These are phyloP conservation scores for Oryza longistaminata DNA, from an alignment of 176 grass and related monocot genomes.

Conservation along the genomic window DNA sequence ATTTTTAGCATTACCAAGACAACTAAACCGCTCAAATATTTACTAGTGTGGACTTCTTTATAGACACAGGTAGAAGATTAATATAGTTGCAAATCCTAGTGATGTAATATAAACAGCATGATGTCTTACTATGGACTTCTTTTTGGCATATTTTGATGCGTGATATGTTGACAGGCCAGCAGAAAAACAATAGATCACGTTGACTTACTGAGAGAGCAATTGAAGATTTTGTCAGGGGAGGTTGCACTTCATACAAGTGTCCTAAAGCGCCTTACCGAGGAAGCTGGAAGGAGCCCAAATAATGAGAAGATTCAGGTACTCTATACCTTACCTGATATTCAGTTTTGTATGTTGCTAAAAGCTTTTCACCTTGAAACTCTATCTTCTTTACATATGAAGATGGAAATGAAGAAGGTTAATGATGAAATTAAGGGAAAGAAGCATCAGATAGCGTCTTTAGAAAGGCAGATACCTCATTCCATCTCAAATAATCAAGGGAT, in stretches of 20 bases:
- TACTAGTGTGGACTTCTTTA: conserved; percentile 9
- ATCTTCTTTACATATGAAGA: conserved; percentile 55
- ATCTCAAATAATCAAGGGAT: conserved; percentile 67
- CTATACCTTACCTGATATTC: conserved; percentile 23
- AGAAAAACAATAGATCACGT: conserved; percentile 91
- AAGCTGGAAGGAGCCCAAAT: conserved; percentile 69
- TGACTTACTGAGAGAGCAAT: conserved; percentile 90
- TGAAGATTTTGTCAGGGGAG: conserved; percentile 96
- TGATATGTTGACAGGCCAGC: conserved; percentile 59
- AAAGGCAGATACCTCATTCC: conserved; percentile 76
- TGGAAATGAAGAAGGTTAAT: conserved; percentile 87
- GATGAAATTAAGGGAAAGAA: conserved; percentile 82
- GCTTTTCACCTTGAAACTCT: conserved; percentile 32
- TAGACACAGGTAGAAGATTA: background rate
- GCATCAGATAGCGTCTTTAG: conserved; percentile 84
- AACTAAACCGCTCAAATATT: background rate
- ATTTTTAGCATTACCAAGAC: background rate
- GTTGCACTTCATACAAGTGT: conserved; percentile 92
- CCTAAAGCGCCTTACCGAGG: conserved; percentile 79
- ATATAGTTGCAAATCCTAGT: conserved; percentile 10
- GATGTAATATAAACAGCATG: background rate
- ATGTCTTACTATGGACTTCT: background rate
- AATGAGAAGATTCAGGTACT: conserved; percentile 88
- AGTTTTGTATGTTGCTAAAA: conserved; percentile 36
- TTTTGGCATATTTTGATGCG: conserved; percentile 30